Conservation (phyloP, 495 filamentous ascomycete species). For the Bombardia bombarda region DNA sequence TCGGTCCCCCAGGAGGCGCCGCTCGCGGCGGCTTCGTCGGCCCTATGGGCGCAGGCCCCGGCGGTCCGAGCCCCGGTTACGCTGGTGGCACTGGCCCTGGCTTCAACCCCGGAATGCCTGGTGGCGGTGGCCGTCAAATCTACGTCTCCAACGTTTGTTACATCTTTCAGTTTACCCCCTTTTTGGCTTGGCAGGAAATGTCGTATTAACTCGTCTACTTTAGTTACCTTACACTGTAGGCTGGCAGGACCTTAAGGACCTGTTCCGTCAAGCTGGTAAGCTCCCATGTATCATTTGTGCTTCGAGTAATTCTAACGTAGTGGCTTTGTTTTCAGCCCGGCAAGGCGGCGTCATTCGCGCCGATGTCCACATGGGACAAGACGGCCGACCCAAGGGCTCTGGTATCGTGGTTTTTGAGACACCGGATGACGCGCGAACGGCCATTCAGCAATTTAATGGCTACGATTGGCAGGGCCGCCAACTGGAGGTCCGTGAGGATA, state of each 20-base stretch:
- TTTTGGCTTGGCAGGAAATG: slow-evolving; percentile 5
- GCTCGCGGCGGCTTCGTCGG: slow-evolving; percentile 58
- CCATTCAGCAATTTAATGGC: slow-evolving; percentile 94
- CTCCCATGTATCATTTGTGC: slow-evolving; percentile 9
- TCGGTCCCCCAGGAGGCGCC: slow-evolving; percentile 56
- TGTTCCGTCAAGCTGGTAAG: slow-evolving; percentile 97
- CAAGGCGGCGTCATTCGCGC: slow-evolving; percentile 87
- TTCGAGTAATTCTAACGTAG: slow-evolving; percentile 1
- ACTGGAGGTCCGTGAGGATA: slow-evolving; percentile 92
- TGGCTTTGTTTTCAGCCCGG: slow-evolving; percentile 28
- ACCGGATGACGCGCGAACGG: slow-evolving; percentile 87
- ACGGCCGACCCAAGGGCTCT: slow-evolving; percentile 90
- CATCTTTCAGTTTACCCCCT: slow-evolving; percentile 17
- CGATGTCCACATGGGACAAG: slow-evolving; percentile 86
- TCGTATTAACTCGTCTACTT: slow-evolving; percentile 28
- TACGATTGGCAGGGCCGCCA: slow-evolving; percentile 96
- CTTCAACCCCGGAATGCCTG: slow-evolving; percentile 35
- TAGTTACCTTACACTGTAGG: slow-evolving; percentile 96
- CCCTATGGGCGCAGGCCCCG: slow-evolving; percentile 29
- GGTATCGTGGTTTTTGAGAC: slow-evolving; percentile 96
- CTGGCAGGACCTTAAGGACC: slow-evolving; percentile 98
- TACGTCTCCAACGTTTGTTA: slow-evolving; percentile 95
- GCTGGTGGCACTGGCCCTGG: slow-evolving; percentile 33
- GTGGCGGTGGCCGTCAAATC: slow-evolving; percentile 65
- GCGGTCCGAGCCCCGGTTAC: slow-evolving; percentile 27